phyloP scores from a whole-genome alignment of 306 rosid species.

The Canavalia ensiformis region DNA sequence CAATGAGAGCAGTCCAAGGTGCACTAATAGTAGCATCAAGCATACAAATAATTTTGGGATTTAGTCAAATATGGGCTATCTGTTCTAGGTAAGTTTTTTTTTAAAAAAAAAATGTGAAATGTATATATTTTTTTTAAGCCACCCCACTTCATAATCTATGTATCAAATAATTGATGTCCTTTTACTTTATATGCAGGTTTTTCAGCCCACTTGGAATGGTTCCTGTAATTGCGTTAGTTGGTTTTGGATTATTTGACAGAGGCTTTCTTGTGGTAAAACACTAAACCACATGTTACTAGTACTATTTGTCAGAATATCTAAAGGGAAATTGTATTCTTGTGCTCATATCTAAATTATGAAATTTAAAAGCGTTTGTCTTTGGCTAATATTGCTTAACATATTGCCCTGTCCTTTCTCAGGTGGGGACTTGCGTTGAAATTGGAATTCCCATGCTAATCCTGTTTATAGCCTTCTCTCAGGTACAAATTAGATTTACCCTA shows the following conservation, averaged over 20 bases:
- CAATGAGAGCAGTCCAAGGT: constrained; percentile 95
- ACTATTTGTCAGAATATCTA: constrained; percentile 18
- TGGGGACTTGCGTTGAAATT: constrained; percentile 94
- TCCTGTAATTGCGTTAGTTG: constrained; percentile 93
- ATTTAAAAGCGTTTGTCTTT: neutral
- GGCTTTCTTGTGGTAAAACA: constrained; percentile 91
- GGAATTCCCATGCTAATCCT: constrained; percentile 96
- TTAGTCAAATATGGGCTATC: constrained; percentile 91
- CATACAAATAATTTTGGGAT: constrained; percentile 89
- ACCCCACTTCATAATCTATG: neutral
- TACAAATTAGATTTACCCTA: constrained; percentile 36
- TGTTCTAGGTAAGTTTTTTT: constrained; percentile 76
- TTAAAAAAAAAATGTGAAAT: neutral
- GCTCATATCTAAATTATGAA: neutral
- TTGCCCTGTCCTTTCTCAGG: constrained; percentile 64
- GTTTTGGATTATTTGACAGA: constrained; percentile 97
- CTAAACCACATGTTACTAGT: constrained; percentile 26
- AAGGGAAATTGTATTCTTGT: too few relatives aligned
- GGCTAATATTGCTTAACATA: neutral
- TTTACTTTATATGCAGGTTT: constrained; percentile 65
- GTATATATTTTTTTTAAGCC: neutral
- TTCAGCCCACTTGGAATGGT: constrained; percentile 99
- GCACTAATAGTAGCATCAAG: constrained; percentile 90
- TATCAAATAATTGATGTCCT: constrained; percentile 27
- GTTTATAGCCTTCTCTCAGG: constrained; percentile 90